phyloP scores from a whole-genome alignment of 352 stramenopile species.

The Thalassiosira allenii region DNA sequence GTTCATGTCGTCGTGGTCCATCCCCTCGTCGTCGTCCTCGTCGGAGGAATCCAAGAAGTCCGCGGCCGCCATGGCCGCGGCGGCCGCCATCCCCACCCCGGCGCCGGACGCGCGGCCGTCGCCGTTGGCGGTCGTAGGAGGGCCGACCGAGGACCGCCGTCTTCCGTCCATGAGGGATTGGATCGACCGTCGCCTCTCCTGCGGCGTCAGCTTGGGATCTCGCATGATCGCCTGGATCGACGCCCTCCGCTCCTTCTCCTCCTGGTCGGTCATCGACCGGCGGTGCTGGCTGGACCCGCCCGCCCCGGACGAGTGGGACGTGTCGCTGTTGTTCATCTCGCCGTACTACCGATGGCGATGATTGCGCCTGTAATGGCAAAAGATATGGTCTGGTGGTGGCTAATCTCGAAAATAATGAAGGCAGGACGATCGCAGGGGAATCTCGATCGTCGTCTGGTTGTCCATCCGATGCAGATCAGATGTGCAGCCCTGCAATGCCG shows the following conservation, averaged over 20 bases:
- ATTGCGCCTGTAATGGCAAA: too few species aligned
- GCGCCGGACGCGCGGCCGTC: conserved; percentile 1
- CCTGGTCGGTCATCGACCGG: conserved; percentile 43
- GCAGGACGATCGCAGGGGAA: too few species aligned
- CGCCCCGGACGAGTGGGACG: not conserved
- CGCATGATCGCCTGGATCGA: conserved; percentile 79
- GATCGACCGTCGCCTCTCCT: conserved; percentile 72
- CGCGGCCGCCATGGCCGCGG: conserved; percentile 37
- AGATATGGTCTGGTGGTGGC: too few species aligned
- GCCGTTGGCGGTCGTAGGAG: not conserved
- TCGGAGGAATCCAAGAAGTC: conserved; percentile 56
- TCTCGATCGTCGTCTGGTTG: too few species aligned
- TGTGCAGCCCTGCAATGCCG: too few species aligned
- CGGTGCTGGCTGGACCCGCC: conserved; percentile 2
- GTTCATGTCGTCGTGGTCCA: conserved; percentile 25
- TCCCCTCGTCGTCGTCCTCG: conserved; percentile 40
- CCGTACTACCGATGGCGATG: too few species aligned
- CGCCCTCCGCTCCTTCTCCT: conserved; percentile 66
- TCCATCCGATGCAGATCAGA: too few species aligned
- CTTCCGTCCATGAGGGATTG: conserved; percentile 83
- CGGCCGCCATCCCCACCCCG: conserved; percentile 32
- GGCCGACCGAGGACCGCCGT: conserved; percentile 52
- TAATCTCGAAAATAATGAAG: too few species aligned
- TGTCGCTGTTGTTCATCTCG: conserved; percentile 22
- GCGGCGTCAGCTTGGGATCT: conserved; percentile 60